A percentile compares a stretch with the other conserved stretches of the same genome.
These are phyloP conservation scores for Candida broadrunensis DNA, from an alignment of 805 yeast genomes.

Conservation along the genomic window DNA sequence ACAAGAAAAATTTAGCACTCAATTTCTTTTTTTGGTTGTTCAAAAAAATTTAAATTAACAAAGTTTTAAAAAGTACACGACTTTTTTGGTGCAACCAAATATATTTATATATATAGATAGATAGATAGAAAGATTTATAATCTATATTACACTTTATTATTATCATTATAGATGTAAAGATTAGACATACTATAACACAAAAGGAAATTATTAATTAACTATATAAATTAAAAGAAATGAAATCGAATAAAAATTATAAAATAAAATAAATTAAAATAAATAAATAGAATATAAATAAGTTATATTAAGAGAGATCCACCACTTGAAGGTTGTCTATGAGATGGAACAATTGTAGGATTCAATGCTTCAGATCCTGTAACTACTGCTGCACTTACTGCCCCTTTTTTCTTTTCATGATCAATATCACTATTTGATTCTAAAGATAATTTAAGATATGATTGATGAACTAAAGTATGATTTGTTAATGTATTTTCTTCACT, in stretches of 20 bases:
- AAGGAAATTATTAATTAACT: neutral
- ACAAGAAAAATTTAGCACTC: neutral
- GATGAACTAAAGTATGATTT: neutral
- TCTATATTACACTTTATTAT: no score
- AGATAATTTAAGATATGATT: neutral
- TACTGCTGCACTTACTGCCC: neutral
- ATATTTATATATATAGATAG: neutral
- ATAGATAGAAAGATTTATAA: no score
- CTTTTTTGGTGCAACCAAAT: neutral
- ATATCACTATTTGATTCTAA: neutral
- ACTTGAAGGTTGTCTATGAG: neutral
- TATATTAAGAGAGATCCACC: neutral
- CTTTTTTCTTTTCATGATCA: neutral
- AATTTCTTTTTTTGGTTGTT: neutral
- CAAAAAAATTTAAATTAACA: no score
- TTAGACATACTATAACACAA: neutral
- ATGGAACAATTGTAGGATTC: neutral
- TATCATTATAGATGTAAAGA: no score
- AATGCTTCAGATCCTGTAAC: neutral
- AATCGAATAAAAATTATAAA: no score
- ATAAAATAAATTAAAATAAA: no score
- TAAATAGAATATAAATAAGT: no score
- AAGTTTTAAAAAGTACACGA: neutral
- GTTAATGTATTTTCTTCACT: neutral
- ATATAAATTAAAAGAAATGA: no score